phyloP scores from a whole-genome alignment of 176 grass and related monocot genomes.

The Eragrostis curvula region DNA sequence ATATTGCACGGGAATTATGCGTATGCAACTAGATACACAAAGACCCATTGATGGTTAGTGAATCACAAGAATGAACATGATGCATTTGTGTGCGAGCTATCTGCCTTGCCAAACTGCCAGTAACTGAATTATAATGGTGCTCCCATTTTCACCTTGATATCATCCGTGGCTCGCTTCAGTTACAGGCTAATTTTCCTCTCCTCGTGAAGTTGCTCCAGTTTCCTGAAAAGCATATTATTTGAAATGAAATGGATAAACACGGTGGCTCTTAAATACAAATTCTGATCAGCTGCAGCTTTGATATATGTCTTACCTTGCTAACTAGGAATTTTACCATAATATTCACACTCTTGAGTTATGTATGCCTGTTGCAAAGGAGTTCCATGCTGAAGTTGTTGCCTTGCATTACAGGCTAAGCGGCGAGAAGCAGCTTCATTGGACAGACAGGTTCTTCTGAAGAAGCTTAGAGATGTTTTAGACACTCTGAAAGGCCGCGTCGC shows the following conservation, averaged over 20 bases:
- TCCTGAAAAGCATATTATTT: constrained; percentile 15
- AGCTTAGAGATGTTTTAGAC: constrained; percentile 92
- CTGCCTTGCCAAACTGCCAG: not conserved
- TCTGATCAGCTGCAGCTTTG: not conserved
- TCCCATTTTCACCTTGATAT: constrained; percentile 26
- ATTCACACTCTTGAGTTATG: constrained; percentile 23
- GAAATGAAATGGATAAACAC: constrained; percentile 7
- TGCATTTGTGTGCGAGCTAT: constrained; percentile 23
- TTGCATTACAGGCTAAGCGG: constrained; percentile 78
- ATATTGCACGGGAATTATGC: not conserved
- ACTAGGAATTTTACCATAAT: constrained; percentile 13
- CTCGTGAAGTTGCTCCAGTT: constrained; percentile 17
- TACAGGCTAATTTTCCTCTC: not conserved
- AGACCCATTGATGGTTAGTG: constrained; percentile 7
- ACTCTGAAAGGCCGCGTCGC: constrained; percentile 88
- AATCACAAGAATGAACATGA: not conserved
- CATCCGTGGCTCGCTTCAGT: not conserved
- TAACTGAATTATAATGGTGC: not conserved
- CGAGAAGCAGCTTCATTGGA: constrained; percentile 91
- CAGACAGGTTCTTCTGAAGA: constrained; percentile 95
- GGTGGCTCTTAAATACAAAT: not conserved
- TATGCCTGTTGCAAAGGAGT: not conserved
- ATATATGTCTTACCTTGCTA: not conserved
- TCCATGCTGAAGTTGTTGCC: constrained; percentile 34
- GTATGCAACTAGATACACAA: not conserved